Evolutionary conservation across 495 filamentous ascomycete genomes (phyloP), one percentile per base, ranked within the genome.

Genomic region (Trichoderma gamsii): DNA sequence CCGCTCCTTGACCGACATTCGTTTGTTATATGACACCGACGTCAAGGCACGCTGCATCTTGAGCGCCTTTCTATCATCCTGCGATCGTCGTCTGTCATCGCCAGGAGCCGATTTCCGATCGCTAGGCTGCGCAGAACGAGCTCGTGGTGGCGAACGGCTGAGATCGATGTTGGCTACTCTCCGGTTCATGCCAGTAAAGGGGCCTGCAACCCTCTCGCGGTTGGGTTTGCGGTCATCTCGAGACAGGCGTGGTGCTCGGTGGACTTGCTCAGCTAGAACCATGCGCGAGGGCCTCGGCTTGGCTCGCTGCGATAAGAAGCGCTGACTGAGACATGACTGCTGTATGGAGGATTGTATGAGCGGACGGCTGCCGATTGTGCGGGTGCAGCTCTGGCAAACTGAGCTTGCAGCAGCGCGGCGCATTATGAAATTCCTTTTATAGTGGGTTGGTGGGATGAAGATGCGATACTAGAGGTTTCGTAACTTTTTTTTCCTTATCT

Each of bases 1-100:
- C 68, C 80, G 80, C 46, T 81, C 80, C 79, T 94, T 97, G 72
- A 93, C 83, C 16, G 81, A 81, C 5, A 81, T 78, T 63, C 94
- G 83, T 67, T 87, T 82, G 25, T 85, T 84, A 73, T 97, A 97
- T 1, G 90, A 82, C 27, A 98, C 80, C 7, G 87, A 83, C 11
- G 88, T 78, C 67, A 99, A 78, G 0, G 90, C 81, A 59, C 88
- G 87, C 75, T 95, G 93, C 95, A 99, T 99, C 79, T 95, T 98
- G 77, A 99, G 81, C 9, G 95, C 94, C 75, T 96, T 93, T 75
- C 82, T 83, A 25, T 77, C 73, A 69, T 79, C 74, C 68, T 79
- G 77, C 73, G 73, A 69, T 72, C 43, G 69, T 38, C 41, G 72
- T 76, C 76, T 64, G 75, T 68, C 73, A 49, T 78, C 81, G 76